Conservation (phyloP, 345 rosid genomes). For the Linum usitatissimum region DNA sequence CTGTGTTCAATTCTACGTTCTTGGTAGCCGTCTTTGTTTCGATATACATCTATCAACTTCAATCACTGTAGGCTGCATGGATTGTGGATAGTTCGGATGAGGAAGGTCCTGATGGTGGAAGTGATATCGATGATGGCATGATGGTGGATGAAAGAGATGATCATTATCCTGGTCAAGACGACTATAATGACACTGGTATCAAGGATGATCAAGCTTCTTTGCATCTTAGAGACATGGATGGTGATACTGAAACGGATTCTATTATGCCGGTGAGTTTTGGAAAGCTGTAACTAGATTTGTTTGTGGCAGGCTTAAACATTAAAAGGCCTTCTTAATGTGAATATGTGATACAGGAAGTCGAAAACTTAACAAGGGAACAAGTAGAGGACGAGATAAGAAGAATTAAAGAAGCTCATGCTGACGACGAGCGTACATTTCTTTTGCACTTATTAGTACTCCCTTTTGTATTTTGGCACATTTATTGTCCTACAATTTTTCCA, state of each 20-base stretch:
- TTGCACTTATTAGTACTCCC: not conserved
- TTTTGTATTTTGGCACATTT: not conserved
- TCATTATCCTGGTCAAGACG: constrained; percentile 28
- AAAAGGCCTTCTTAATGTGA: constrained; percentile 2
- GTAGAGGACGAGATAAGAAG: constrained; percentile 65
- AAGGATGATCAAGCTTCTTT: constrained; percentile 60
- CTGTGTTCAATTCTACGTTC: not conserved
- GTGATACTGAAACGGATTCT: constrained; percentile 70
- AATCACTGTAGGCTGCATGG: constrained; percentile 80
- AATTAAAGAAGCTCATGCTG: constrained; percentile 81
- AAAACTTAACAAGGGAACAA: constrained; percentile 69
- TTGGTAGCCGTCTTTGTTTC: not conserved
- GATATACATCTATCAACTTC: not conserved
- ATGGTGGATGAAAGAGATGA: constrained; percentile 54
- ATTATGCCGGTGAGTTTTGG: constrained; percentile 55
- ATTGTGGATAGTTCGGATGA: constrained; percentile 66
- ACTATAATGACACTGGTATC: constrained; percentile 25
- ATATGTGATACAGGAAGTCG: constrained; percentile 52
- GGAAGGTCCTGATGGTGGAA: constrained; percentile 40
- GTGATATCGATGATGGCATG: constrained; percentile 57
- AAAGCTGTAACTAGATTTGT: not conserved
- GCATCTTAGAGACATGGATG: constrained; percentile 50
- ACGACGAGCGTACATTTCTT: constrained; percentile 63
- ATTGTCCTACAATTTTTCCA: not conserved
- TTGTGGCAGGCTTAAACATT: not conserved